phyloP scores from a whole-genome alignment of 345 rosid species.

The Excoecaria cochinchinensis region DNA sequence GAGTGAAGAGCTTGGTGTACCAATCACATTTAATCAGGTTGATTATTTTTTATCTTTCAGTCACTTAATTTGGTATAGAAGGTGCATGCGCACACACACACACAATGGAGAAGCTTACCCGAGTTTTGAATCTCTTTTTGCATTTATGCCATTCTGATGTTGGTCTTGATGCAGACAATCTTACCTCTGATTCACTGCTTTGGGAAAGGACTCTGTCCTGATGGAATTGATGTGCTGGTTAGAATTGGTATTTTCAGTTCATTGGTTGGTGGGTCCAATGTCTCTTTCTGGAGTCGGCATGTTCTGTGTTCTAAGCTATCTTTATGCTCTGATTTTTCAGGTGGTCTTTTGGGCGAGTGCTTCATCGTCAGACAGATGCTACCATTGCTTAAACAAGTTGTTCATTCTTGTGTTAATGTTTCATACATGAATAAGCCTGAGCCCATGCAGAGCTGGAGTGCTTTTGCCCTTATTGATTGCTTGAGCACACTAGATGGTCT shows the following conservation, averaged over 20 bases:
- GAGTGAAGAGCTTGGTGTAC: conserved; percentile 91
- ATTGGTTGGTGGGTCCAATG: conserved; percentile 28
- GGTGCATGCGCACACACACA: neutral
- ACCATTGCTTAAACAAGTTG: conserved; percentile 79
- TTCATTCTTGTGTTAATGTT: conserved; percentile 57
- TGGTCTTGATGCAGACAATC: conserved; percentile 59
- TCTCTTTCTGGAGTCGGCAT: conserved; percentile 25
- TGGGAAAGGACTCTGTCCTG: conserved; percentile 84
- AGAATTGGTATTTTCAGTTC: conserved; percentile 77
- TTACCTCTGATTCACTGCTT: conserved; percentile 87
- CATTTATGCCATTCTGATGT: conserved; percentile 22
- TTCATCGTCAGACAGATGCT: conserved; percentile 79
- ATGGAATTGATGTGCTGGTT: conserved; percentile 87
- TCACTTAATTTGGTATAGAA: conserved; percentile 16
- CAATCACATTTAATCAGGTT: conserved; percentile 88
- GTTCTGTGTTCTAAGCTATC: conserved; percentile 23
- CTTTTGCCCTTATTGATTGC: conserved; percentile 74
- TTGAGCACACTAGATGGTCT: conserved; percentile 75
- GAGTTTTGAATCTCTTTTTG: conserved; percentile 7
- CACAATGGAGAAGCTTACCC: neutral
- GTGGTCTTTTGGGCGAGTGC: conserved; percentile 72
- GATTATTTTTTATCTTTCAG: conserved; percentile 20
- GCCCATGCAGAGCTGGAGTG: conserved; percentile 85
- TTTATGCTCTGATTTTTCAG: conserved; percentile 46
- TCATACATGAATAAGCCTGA: conserved; percentile 69